Conservation (phyloP, 805 yeast species). For the Saccharomycopsis babjevae region DNA sequence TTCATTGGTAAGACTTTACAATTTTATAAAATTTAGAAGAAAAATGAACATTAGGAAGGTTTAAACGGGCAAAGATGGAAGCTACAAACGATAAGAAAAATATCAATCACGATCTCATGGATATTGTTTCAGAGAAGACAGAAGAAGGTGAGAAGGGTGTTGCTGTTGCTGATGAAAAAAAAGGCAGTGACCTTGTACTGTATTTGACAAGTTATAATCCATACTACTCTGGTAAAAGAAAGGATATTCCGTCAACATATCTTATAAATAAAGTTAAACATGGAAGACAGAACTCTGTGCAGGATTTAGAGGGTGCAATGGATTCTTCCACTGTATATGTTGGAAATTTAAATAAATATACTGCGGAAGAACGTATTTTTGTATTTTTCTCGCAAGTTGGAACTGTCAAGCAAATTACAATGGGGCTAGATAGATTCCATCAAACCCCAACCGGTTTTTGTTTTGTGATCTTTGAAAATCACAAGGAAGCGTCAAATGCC, state of each 20-base stretch:
- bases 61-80: not conserved
- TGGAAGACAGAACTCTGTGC: slow-evolving; percentile 28
- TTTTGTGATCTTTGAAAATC: slow-evolving; percentile 67
- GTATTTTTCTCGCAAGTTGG: slow-evolving; percentile 84
- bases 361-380: slow-evolving; percentile 90
- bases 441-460: slow-evolving; percentile 96
- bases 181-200: not conserved
- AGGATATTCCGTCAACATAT: slow-evolving; percentile 65
- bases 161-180: not conserved
- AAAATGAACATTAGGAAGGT: not conserved
- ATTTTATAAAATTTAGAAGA: not conserved
- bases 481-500: slow-evolving; percentile 68
- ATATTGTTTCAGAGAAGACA: no score
- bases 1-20: not conserved
- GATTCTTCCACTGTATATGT: slow-evolving; percentile 74
- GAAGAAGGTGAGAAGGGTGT: no score
- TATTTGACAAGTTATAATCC: not conserved
- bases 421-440: slow-evolving; percentile 89
- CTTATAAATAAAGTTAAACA: slow-evolving; percentile 55
- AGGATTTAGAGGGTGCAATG: slow-evolving; percentile 56
- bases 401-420: slow-evolving; percentile 63
- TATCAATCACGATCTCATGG: not conserved
- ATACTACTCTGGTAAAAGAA: slow-evolving; percentile 50
- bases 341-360: slow-evolving; percentile 80
- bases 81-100: not conserved